Evolutionary conservation across 108 stramenopile genomes (phyloP), one percentile per base, ranked within the genome.

Genomic region (Fistulifera pelliculosa): DNA sequence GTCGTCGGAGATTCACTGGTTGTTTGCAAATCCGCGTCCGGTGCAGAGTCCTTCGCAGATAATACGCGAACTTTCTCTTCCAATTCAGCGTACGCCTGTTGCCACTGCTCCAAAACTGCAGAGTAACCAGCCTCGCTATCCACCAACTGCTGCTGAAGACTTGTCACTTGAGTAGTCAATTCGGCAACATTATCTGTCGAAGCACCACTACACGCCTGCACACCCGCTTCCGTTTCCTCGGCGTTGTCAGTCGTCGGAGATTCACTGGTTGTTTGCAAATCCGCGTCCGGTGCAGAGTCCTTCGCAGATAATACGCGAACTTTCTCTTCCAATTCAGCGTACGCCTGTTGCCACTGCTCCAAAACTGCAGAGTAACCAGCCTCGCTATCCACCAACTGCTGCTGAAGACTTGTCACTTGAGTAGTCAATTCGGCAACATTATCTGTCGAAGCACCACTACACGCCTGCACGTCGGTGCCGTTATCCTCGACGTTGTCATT

Each of bases 11-110:
- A n/a, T n/a, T n/a, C n/a, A n/a, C n/a, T n/a, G n/a, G n/a, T n/a
- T n/a, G n/a, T n/a, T n/a, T n/a, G n/a, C n/a, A n/a, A n/a, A n/a
- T n/a, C n/a, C n/a, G n/a, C n/a, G n/a, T n/a, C n/a, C n/a, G n/a
- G n/a, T n/a, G n/a, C 31, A 35, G 31, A 35, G 3, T 35, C 31
- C 6, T 35, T 8, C 3, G 31, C 31, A 8, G 31, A 35, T 6
- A 8, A 3, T 3, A 35, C 31, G 8, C 31, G 31, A 8, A 35
- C 23, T 23, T 50, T 50, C 4, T 50, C 49, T 50, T 15, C 17
- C 23, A 50, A 39, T 38, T 68, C 58, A 26, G 71, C 41, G n/a
- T 56, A 41, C 17, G 53, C 57, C 44, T 78, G 59, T 42, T 71
- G 38, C 73, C 73, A 78, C 38, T 64, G 66, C 14, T 35, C 50